Percentiles rank a stretch among this genome's conserved stretches.
Evolutionary conservation across 495 filamentous ascomycete genomes (phyloP).

Genomic region (Acidomyces sp.): DNA sequence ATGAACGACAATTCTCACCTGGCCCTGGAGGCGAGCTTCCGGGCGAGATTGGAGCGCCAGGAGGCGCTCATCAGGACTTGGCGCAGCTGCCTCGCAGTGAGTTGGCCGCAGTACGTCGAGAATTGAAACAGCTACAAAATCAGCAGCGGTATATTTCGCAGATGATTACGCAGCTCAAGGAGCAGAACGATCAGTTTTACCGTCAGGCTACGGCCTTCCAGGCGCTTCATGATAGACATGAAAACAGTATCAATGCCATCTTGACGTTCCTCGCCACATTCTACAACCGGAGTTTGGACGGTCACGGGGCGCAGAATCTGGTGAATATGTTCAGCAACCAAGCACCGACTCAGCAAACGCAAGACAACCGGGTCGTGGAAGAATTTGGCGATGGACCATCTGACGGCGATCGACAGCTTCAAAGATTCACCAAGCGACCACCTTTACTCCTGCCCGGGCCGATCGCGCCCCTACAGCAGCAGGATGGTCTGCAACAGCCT

Average conservation of each 20-base stretch:
- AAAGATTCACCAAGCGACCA: slow-evolving; percentile 19
- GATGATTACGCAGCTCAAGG: slow-evolving; percentile 61
- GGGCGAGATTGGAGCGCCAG: slow-evolving; percentile 8
- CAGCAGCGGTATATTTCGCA: slow-evolving; percentile 73
- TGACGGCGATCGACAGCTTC: slow-evolving; percentile 16
- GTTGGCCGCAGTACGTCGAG: slow-evolving; percentile 58
- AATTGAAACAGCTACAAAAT: slow-evolving; percentile 66
- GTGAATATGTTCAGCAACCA: slow-evolving; percentile 30
- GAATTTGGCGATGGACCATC: slow-evolving; percentile 23
- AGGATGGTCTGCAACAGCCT: slow-evolving; percentile 7
- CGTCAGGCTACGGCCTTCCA: slow-evolving; percentile 84
- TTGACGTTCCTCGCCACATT: slow-evolving; percentile 92
- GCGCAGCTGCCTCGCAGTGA: slow-evolving; percentile 59
- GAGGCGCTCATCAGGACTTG: slow-evolving; percentile 19
- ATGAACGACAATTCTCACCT: slow-evolving; percentile 21
- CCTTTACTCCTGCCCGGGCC: slow-evolving; percentile 24
- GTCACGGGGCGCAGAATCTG: slow-evolving; percentile 31
- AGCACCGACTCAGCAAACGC: slow-evolving; percentile 26
- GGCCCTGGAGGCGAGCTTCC: slow-evolving; percentile 17
- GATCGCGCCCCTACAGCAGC: slow-evolving; percentile 2
- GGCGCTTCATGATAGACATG: slow-evolving; percentile 82
- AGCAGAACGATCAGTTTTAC: slow-evolving; percentile 79
- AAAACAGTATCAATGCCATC: slow-evolving; percentile 96
- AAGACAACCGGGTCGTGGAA: slow-evolving; percentile 31
- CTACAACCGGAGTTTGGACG: slow-evolving; percentile 67